Evolutionary conservation across 805 yeast species (phyloP), one percentile per base, ranked within the genome.

Genomic region (Candida quercuum): DNA sequence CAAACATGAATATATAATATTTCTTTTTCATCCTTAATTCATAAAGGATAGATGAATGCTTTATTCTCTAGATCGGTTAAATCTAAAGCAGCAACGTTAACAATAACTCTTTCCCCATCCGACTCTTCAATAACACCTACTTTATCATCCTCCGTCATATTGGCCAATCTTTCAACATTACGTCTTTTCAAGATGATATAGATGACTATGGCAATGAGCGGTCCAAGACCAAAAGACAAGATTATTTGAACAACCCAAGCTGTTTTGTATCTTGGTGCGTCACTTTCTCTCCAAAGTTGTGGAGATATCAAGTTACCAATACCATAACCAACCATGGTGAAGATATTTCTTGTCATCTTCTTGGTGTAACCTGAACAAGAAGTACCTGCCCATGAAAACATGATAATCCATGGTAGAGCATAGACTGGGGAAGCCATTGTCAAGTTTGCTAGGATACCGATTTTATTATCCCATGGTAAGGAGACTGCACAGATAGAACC

Each of bases 161-260:
- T 39, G 0, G 46, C 50, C 32, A 57, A 36, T 54, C 79, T 66
- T 35, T 59, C 53, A 1, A 37, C 50, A 43, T 78, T 78, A 51
- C 81, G 65, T 38, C 48, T 58, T 18, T 50, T 57, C 34, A 78
- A 54, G 28, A 76, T 63, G 40, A 40, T 62, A 61, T 74, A 64
- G 28, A 72, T 71, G 3, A 69, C 57, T 3, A 69, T 35, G 5
- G 71, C 61, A 14, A 71, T 23, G 3, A 59, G 32, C 4, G 81
- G 78, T 1, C 79, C 71, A 10, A 59, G 28, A 27, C 62, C 55
- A 50, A 72, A 76, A 9, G 75, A 64, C 14, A 73, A 46, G 9
- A 74, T 76, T 34, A 75, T 71, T 48, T 75, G 81, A 10, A 74
- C 76, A 37, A 67, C 59, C 81, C 82, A 69, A 8, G 76, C 71